Evolutionary conservation across 805 yeast genomes (phyloP).

Genomic region (Wickerhamomyces rabaulensis): DNA sequence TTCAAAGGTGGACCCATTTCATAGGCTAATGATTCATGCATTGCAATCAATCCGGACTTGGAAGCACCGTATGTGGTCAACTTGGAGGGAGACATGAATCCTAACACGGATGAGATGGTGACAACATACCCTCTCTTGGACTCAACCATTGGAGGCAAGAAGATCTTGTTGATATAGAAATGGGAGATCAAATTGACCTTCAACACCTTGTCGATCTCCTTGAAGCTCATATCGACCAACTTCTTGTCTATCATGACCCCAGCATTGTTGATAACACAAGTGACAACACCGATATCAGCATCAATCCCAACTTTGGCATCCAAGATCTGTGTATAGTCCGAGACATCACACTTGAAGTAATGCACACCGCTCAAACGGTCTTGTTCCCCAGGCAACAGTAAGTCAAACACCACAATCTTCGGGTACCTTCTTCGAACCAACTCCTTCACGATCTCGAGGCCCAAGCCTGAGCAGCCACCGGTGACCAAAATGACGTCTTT

Average conservation of each 20-base stretch:
- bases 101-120: conserved; percentile 80
- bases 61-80: conserved; percentile 82
- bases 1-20: conserved; percentile 52
- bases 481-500: conserved; percentile 69
- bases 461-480: conserved; percentile 83
- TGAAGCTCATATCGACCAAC: conserved; percentile 46
- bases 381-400: conserved; percentile 29
- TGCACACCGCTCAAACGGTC: conserved; percentile 33
- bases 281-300: conserved; percentile 49
- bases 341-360: conserved; percentile 69
- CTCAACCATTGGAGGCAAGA: conserved; percentile 67
- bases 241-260: conserved; percentile 62
- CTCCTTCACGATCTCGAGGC: conserved; percentile 49
- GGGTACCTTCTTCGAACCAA: conserved; percentile 39
- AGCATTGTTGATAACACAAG: conserved; percentile 81
- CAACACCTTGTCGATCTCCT: conserved; percentile 57
- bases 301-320: conserved; percentile 35
- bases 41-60: conserved; percentile 78
- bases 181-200: conserved; percentile 67
- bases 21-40: conserved; percentile 75
- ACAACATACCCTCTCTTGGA: conserved; percentile 67
- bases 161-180: conserved; percentile 62
- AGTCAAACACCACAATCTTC: conserved; percentile 63
- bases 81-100: conserved; percentile 79
- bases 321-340: conserved; percentile 42